Percentiles rank a stretch among this genome's conserved stretches.
These are phyloP conservation scores for Nicotiana noctiflora DNA, from an alignment of 257 asterid species.

Conservation along the genomic window DNA sequence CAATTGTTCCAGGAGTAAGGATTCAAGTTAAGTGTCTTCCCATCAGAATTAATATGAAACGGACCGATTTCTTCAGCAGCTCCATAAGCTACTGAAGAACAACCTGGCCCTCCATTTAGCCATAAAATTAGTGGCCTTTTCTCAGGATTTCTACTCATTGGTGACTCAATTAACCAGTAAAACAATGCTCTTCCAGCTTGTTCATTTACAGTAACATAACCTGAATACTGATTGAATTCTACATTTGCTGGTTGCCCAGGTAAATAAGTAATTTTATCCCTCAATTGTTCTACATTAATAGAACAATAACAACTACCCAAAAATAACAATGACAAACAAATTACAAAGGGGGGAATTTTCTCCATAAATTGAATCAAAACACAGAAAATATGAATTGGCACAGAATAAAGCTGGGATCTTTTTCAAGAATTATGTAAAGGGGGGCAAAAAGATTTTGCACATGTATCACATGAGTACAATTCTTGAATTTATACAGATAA, in stretches of 20 bases:
- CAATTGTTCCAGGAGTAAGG: constrained; percentile 93
- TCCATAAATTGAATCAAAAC: constrained; percentile 15
- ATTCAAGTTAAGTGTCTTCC: constrained; percentile 70
- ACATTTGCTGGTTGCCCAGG: constrained; percentile 87
- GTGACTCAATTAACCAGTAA: constrained; percentile 89
- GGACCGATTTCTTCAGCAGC: constrained; percentile 97
- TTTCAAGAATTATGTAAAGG: neutral
- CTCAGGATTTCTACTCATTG: constrained; percentile 45
- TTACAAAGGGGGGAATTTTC: neutral
- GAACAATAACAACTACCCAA: constrained; percentile 40
- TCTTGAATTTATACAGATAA: neutral
- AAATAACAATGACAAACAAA: constrained; percentile 20
- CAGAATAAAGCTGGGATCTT: neutral
- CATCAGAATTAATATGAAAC: constrained; percentile 75
- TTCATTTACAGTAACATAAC: constrained; percentile 72
- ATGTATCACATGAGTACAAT: neutral
- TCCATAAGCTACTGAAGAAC: constrained; percentile 96
- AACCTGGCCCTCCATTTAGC: constrained; percentile 99
- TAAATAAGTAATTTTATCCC: constrained; percentile 56
- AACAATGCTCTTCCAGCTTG: constrained; percentile 79
- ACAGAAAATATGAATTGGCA: neutral
- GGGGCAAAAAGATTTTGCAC: neutral
- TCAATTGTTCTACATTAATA: constrained; percentile 54
- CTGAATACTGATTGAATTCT: constrained; percentile 69
- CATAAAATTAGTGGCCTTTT: constrained; percentile 83